These are phyloP conservation scores for Trifolium repens DNA, from an alignment of 306 rosid species.

Conservation along the genomic window DNA sequence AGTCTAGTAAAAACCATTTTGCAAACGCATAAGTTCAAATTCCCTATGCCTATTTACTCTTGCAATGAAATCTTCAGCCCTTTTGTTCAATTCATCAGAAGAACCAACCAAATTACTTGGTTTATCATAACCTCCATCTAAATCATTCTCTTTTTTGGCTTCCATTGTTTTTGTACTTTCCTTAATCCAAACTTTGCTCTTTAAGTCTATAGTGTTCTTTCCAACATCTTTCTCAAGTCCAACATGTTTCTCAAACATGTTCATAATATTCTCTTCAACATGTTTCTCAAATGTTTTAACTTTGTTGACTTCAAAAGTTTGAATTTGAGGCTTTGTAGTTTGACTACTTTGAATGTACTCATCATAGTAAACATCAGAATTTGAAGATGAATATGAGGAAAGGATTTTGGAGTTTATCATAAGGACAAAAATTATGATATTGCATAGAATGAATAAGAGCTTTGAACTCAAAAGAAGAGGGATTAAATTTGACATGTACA, in stretches of 20 bases:
- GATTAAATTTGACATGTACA: conserved; percentile 45
- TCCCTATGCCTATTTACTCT: conserved; percentile 69
- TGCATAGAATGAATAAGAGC: conserved; percentile 48
- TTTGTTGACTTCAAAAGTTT: conserved; percentile 29
- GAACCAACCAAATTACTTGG: conserved; percentile 22
- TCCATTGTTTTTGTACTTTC: conserved; percentile 12
- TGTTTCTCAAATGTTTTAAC: neutral
- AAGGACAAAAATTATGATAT: conserved; percentile 47
- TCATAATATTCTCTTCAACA: conserved; percentile 37
- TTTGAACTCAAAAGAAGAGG: conserved; percentile 43
- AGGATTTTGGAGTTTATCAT: conserved; percentile 59
- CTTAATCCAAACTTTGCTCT: conserved; percentile 29
- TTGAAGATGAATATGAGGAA: conserved; percentile 48
- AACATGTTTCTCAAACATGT: conserved; percentile 16
- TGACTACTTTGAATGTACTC: conserved; percentile 50
- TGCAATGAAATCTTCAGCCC: conserved; percentile 89
- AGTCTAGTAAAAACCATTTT: conserved; percentile 37
- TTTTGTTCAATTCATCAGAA: conserved; percentile 66
- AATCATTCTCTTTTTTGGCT: conserved; percentile 30
- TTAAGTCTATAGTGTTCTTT: conserved; percentile 15
- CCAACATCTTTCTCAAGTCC: conserved; percentile 6
- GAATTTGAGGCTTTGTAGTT: conserved; percentile 39
- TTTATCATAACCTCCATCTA: conserved; percentile 19
- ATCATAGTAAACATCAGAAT: conserved; percentile 49
- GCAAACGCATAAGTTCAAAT: conserved; percentile 62